phyloP scores from a whole-genome alignment of 306 rosid species.

The Casuarina equisetifolia region DNA sequence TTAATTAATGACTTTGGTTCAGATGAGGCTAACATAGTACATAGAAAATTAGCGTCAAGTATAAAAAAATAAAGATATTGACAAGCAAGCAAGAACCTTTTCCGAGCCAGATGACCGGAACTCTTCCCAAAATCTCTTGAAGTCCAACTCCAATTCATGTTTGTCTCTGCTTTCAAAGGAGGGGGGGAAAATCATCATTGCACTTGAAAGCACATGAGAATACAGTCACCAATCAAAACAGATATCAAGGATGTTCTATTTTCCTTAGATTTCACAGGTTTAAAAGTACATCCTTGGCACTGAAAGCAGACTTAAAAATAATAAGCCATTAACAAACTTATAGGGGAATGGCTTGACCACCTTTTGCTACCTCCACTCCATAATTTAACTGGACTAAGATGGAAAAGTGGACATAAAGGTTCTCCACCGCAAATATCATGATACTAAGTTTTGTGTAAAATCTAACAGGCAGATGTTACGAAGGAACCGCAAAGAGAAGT shows the following conservation, averaged over 20 bases:
- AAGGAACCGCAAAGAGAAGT: not conserved
- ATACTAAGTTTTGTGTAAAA: not conserved
- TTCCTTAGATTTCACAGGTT: not conserved
- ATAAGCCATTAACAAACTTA: not conserved
- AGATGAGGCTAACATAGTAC: conserved; percentile 9
- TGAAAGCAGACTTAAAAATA: not conserved
- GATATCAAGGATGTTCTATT: not conserved
- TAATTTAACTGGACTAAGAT: not conserved
- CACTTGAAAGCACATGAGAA: conserved; percentile 11
- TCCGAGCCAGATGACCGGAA: conserved; percentile 98
- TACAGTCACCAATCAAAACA: not conserved
- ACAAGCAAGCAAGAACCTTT: conserved; percentile 62
- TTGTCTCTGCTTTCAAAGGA: conserved; percentile 66
- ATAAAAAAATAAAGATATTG: conserved; percentile 18
- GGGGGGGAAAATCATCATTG: conserved; percentile 28
- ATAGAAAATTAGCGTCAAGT: conserved; percentile 12
- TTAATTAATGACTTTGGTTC: conserved; percentile 20
- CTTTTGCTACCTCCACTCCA: not conserved
- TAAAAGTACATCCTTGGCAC: not conserved
- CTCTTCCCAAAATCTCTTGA: conserved; percentile 98
- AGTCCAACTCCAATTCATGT: conserved; percentile 99
- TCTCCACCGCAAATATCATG: not conserved
- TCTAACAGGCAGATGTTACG: not conserved
- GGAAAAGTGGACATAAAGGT: not conserved
- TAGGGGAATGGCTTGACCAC: not conserved